A percentile compares a stretch with the other conserved stretches of the same genome.
Evolutionary conservation across 345 rosid species (phyloP).

Genomic region (Salix viminalis): DNA sequence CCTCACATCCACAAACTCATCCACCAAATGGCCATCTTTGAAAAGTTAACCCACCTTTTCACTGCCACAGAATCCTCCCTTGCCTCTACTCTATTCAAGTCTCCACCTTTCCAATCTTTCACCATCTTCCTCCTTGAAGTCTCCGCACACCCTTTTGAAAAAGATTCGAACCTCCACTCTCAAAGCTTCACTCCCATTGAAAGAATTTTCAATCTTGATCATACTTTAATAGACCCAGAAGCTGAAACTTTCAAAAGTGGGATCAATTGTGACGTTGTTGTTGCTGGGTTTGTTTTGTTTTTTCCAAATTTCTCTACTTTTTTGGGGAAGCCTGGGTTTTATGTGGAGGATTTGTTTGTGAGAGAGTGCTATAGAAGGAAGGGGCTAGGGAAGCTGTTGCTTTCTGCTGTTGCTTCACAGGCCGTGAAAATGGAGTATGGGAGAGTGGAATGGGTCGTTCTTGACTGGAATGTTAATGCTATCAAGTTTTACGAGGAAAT

Average conservation of each 20-base stretch:
- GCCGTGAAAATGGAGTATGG: slow-evolving; percentile 84
- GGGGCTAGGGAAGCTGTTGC: slow-evolving; percentile 67
- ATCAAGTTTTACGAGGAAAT: slow-evolving; percentile 73
- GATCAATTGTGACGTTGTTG: slow-evolving; percentile 28
- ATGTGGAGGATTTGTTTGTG: slow-evolving; percentile 73
- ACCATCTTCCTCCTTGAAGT: slow-evolving; percentile 74
- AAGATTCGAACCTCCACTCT: neutral
- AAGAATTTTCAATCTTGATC: slow-evolving; percentile 41
- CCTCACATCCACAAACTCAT: slow-evolving; percentile 84
- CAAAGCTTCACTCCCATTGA: slow-evolving; percentile 37
- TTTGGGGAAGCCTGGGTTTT: slow-evolving; percentile 72
- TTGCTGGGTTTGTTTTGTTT: slow-evolving; percentile 77
- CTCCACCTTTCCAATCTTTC: slow-evolving; percentile 78
- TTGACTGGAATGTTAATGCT: slow-evolving; percentile 83
- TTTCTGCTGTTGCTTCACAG: slow-evolving; percentile 71
- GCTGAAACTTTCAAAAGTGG: slow-evolving; percentile 37
- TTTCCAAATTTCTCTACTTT: slow-evolving; percentile 75
- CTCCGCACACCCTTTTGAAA: slow-evolving; percentile 45
- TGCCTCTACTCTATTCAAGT: slow-evolving; percentile 59
- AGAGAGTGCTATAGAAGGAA: slow-evolving; percentile 73
- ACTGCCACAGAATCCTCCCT: slow-evolving; percentile 74
- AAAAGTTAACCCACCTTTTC: slow-evolving; percentile 58
- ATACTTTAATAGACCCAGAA: slow-evolving; percentile 55
- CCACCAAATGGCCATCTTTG: slow-evolving; percentile 87
- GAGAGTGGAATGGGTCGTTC: slow-evolving; percentile 84